Evolutionary conservation across 805 yeast genomes (phyloP), one percentile per base, ranked within the genome.

Genomic region (Metschnikowia proteae): DNA sequence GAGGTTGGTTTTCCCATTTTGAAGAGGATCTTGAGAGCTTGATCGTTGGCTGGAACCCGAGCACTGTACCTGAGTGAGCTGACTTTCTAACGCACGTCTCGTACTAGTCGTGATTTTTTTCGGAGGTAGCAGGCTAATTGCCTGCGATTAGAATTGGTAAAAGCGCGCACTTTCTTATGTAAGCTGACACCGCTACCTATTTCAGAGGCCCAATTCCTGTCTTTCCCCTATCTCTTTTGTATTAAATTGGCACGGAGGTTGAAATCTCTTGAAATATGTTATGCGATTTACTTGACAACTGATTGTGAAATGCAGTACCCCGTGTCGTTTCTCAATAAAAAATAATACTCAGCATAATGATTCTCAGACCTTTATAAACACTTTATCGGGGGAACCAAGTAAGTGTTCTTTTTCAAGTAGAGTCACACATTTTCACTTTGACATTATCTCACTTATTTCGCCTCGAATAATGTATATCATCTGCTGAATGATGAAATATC

Each of bases 401-500:
- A 57, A 57, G 4, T 61, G 55, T 46, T 13, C 23, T 3, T 9
- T 6, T 26, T 35, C 7, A 8, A 25, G 28, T 37, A 4, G n/a
- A 25, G 17, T 17, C 17, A 17, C 17, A 17, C 17, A 17, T 17
- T 17, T 17, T 17, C 17, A 17, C 30, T 28, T 28, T 28, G 30
- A 6, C 30, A 6, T 28, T 28, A 6, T 28, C 51, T 77, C 43
- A 9, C 50, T 0, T 56, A 65, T 8, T 57, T 62, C 25, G 52
- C 47, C 26, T 61, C 73, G 27, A 64, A 66, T 37, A 70, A 68
- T 10, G 54, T 53, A 22, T 60, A 42, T 70, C 80, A 26, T 52
- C 71, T 3, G 39, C 58, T 80, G 47, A 81, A 68, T 58, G 54
- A 61, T 13, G 71, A 71, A 53, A 67, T 74, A 10, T 83, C 79